Evolutionary conservation across 805 yeast species (phyloP).

Genomic region (Saccharomycopsis malanga): DNA sequence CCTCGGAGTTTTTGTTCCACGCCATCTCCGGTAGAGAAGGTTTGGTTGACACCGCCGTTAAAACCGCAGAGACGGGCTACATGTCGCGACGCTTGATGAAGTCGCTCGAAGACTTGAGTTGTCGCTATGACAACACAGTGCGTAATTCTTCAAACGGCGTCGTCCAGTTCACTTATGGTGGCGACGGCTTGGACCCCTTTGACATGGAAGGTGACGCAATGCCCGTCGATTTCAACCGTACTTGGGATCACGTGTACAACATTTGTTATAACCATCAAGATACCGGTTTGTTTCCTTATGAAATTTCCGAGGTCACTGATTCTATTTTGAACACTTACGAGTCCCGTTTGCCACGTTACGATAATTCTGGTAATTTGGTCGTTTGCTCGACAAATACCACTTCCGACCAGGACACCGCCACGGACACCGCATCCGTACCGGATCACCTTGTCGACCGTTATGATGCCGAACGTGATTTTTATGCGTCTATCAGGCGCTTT

Average conservation of each 20-base stretch:
- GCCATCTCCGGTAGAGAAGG: slow-evolving; percentile 99
- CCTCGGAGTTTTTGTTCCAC: slow-evolving; percentile 96
- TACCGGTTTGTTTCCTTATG: slow-evolving; percentile 59
- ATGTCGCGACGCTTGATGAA: slow-evolving; percentile 98
- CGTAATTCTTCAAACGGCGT: slow-evolving; percentile 94
- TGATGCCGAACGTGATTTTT: slow-evolving; percentile 85
- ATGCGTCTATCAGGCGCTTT: slow-evolving; percentile 65
- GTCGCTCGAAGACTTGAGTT: slow-evolving; percentile 90
- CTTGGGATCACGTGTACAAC: slow-evolving; percentile 86
- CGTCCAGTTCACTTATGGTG: slow-evolving; percentile 97
- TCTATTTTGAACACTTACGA: slow-evolving; percentile 56
- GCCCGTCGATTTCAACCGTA: slow-evolving; percentile 88
- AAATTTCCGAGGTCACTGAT: slow-evolving; percentile 51
- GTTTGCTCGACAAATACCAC: no score
- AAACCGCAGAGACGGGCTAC: slow-evolving; percentile 98
- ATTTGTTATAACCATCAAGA: slow-evolving; percentile 56
- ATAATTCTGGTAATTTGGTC: slow-evolving; percentile 58
- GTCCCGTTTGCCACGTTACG: slow-evolving; percentile 52
- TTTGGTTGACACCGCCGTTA: slow-evolving; percentile 97
- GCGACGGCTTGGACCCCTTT: slow-evolving; percentile 95
- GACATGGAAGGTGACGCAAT: slow-evolving; percentile 99
- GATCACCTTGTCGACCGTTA: slow-evolving; percentile 70
- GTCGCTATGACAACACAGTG: slow-evolving; percentile 89
- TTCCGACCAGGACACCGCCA: no score
- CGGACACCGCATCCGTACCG: slow-evolving; percentile 35